Evolutionary conservation across 768 basidiomycete genomes (phyloP).

Genomic region (Suillus alpinus): DNA sequence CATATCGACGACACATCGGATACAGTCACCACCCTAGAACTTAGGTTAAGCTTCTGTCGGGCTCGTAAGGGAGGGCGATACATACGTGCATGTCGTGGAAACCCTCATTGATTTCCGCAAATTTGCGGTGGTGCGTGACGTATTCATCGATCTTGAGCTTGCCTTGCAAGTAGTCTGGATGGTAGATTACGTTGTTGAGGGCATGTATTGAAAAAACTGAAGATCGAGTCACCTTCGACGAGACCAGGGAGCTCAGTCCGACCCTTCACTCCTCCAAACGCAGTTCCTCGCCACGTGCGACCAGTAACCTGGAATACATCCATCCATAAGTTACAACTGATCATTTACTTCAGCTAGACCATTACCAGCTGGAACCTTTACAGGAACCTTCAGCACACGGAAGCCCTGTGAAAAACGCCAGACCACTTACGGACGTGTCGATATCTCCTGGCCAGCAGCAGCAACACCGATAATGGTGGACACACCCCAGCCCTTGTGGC

Average conservation of each 20-base stretch:
- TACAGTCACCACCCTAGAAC: slow-evolving; percentile 75
- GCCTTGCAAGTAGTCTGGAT: slow-evolving; percentile 74
- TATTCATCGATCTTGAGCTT: slow-evolving; percentile 93
- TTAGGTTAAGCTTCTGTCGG: slow-evolving; percentile 5
- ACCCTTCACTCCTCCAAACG: slow-evolving; percentile 98
- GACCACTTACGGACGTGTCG: slow-evolving; percentile 73
- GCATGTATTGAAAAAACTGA: background rate
- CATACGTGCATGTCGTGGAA: slow-evolving; percentile 97
- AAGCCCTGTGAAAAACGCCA: slow-evolving; percentile 11
- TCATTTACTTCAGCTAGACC: background rate
- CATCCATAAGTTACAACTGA: background rate
- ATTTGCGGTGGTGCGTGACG: slow-evolving; percentile 79
- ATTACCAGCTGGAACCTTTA: slow-evolving; percentile 50
- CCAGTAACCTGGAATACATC: slow-evolving; percentile 64
- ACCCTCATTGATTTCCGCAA: slow-evolving; percentile 78
- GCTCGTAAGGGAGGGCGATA: slow-evolving; percentile 12
- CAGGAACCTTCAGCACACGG: slow-evolving; percentile 8
- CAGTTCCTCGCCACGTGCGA: slow-evolving; percentile 90
- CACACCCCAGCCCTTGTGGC: slow-evolving; percentile 99
- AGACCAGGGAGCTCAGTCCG: slow-evolving; percentile 93
- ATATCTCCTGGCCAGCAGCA: slow-evolving; percentile 93
- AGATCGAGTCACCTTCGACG: slow-evolving; percentile 67
- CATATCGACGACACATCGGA: slow-evolving; percentile 96
- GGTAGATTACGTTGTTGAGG: slow-evolving; percentile 1
- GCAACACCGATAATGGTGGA: slow-evolving; percentile 96